phyloP scores from a whole-genome alignment of 2,329 filamentous ascomycete genomes.

The Cryphonectria naterciae region DNA sequence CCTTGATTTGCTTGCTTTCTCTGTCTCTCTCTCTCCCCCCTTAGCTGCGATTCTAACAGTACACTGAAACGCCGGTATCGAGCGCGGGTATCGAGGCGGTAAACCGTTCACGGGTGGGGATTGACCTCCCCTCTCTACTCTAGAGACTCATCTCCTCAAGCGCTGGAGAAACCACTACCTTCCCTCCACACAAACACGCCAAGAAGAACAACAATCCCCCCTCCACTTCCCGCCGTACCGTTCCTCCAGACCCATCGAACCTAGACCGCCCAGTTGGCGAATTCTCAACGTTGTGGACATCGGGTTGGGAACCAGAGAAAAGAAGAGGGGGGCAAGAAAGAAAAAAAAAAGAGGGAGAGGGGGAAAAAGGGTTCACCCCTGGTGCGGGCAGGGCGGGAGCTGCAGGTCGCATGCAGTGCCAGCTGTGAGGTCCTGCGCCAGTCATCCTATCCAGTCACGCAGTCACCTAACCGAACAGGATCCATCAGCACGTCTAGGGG shows the following conservation, averaged over 20 bases:
- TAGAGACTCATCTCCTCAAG: not conserved
- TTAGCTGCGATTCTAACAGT: not conserved
- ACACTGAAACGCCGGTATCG: not conserved
- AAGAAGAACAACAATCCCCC: not conserved
- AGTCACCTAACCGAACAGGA: constrained; percentile 3
- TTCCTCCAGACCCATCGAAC: too few relatives aligned
- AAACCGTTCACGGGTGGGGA: not conserved
- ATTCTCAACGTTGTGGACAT: constrained; percentile 9
- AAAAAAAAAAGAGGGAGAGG: not conserved
- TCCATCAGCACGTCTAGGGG: not conserved
- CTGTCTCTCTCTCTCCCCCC: not conserved
- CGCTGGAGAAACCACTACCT: not conserved
- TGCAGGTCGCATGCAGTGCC: constrained; percentile 10
- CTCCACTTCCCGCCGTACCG: not conserved
- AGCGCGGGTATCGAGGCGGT: constrained; percentile 6
- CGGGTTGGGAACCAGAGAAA: not conserved
- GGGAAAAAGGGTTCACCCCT: not conserved
- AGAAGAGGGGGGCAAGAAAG: not conserved
- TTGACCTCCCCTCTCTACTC: not conserved
- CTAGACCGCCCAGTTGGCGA: constrained; percentile 16
- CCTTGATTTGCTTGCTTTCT: not conserved
- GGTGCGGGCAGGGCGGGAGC: not conserved
- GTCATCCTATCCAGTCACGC: constrained; percentile 4
- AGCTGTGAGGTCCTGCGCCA: constrained; percentile 10
- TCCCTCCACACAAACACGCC: not conserved